Evolutionary conservation across 2,329 filamentous ascomycete species (phyloP).

Genomic region (Graphiopsis chlorocephala): DNA sequence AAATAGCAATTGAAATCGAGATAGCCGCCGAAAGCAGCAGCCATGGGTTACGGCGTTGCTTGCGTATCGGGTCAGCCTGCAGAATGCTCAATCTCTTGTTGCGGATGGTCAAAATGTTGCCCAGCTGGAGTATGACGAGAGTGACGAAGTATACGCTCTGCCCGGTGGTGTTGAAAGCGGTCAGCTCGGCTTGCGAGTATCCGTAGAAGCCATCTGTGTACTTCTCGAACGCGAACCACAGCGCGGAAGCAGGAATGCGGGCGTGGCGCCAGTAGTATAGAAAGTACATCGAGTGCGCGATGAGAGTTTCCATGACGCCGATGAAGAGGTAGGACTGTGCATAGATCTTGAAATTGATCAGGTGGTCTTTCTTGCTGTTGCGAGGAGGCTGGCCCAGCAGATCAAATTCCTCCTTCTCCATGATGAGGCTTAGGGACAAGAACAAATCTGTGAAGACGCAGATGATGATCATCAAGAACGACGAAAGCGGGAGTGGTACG

Average conservation of each 20-base stretch:
- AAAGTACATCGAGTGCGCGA: constrained; percentile 55
- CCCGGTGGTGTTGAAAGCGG: constrained; percentile 49
- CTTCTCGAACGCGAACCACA: constrained; percentile 52
- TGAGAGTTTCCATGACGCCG: constrained; percentile 51
- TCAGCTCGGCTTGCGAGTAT: constrained; percentile 47
- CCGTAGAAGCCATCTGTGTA: constrained; percentile 51
- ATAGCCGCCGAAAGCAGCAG: constrained; percentile 44
- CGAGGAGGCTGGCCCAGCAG: constrained; percentile 52
- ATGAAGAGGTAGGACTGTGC: constrained; percentile 53
- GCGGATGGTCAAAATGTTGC: constrained; percentile 51
- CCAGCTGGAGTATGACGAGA: constrained; percentile 54
- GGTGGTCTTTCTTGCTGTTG: constrained; percentile 50
- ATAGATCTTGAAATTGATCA: constrained; percentile 54
- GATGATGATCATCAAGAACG: constrained; percentile 59
- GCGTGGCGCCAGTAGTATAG: constrained; percentile 51
- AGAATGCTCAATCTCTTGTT: constrained; percentile 53
- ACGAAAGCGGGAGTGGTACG: constrained; percentile 50
- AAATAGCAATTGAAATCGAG: constrained; percentile 52
- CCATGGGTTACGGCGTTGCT: constrained; percentile 46
- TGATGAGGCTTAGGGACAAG: constrained; percentile 51
- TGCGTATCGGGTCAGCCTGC: constrained; percentile 48
- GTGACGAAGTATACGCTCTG: constrained; percentile 57
- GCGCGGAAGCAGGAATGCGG: constrained; percentile 46
- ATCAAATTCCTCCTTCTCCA: constrained; percentile 57
- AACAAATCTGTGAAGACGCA: constrained; percentile 57